Conservation (phyloP, 176 grass and related monocot genomes). For the Aegilops sharonensis region DNA sequence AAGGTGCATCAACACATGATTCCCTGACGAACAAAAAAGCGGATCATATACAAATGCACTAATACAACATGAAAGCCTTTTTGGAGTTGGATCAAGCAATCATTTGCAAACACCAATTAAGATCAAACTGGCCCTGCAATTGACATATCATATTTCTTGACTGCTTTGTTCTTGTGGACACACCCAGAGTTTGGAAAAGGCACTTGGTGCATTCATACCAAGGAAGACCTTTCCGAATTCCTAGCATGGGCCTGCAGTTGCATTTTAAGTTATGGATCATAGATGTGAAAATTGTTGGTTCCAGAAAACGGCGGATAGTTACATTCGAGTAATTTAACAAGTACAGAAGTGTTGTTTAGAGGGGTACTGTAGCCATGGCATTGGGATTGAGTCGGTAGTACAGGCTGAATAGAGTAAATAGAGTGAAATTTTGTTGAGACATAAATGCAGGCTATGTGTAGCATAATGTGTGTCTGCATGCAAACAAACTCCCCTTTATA, state of each 20-base stretch:
- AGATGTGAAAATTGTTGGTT: background rate
- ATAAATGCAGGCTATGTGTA: background rate
- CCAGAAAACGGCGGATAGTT: background rate
- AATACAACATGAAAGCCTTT: background rate
- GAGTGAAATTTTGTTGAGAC: background rate
- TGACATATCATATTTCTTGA: background rate
- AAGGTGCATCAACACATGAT: background rate
- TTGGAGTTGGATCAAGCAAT: background rate
- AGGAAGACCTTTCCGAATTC: background rate
- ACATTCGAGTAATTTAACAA: background rate
- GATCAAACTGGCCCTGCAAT: background rate
- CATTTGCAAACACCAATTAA: background rate
- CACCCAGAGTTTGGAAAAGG: background rate
- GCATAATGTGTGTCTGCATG: background rate
- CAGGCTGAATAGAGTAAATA: background rate
- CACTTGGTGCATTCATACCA: background rate
- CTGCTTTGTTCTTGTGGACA: background rate
- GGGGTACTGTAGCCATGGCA: background rate
- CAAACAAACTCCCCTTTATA: background rate
- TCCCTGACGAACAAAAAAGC: background rate
- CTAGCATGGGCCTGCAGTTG: background rate
- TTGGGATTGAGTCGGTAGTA: background rate
- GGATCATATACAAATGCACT: background rate
- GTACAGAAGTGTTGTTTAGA: background rate
- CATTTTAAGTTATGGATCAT: background rate